These are phyloP conservation scores for Combretum micranthum DNA, from an alignment of 345 rosid species.

Conservation along the genomic window DNA sequence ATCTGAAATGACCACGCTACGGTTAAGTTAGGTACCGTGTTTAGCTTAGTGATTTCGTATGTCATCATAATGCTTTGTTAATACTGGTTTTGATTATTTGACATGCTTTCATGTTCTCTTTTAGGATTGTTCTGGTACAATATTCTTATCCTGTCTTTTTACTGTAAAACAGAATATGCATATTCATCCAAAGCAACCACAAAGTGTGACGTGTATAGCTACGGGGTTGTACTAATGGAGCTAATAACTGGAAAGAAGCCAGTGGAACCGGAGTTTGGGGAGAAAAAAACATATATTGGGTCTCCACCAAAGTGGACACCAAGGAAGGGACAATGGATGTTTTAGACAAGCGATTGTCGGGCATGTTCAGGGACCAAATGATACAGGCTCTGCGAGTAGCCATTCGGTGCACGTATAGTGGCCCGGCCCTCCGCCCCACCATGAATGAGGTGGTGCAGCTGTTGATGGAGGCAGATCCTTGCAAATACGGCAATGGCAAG, in stretches of 20 bases:
- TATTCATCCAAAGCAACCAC: constrained; percentile 77
- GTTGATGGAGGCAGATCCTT: constrained; percentile 62
- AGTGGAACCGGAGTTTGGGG: constrained; percentile 68
- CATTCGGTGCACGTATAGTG: constrained; percentile 55
- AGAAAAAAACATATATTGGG: constrained; percentile 72
- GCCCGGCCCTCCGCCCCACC: constrained; percentile 66
- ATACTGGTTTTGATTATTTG: too few species aligned
- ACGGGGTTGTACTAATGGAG: constrained; percentile 87
- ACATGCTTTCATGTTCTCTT: too few species aligned
- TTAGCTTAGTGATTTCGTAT: too few species aligned
- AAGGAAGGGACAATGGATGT: constrained; percentile 67
- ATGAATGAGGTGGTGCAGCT: constrained; percentile 86
- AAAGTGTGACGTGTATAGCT: constrained; percentile 92
- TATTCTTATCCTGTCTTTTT: neutral
- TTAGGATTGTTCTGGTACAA: neutral
- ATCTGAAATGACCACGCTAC: too few species aligned
- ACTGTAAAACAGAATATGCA: constrained; percentile 60
- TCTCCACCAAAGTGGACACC: constrained; percentile 62
- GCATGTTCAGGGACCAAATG: constrained; percentile 64
- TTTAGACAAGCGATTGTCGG: constrained; percentile 56
- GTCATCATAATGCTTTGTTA: too few species aligned
- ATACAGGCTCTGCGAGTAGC: constrained; percentile 67
- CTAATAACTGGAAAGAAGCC: constrained; percentile 81
- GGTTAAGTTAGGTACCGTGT: too few species aligned
- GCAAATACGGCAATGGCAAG: constrained; percentile 37